Conservation (phyloP, 1,284 basidiomycete genomes). For the Cutaneotrichosporon cavernicola region DNA sequence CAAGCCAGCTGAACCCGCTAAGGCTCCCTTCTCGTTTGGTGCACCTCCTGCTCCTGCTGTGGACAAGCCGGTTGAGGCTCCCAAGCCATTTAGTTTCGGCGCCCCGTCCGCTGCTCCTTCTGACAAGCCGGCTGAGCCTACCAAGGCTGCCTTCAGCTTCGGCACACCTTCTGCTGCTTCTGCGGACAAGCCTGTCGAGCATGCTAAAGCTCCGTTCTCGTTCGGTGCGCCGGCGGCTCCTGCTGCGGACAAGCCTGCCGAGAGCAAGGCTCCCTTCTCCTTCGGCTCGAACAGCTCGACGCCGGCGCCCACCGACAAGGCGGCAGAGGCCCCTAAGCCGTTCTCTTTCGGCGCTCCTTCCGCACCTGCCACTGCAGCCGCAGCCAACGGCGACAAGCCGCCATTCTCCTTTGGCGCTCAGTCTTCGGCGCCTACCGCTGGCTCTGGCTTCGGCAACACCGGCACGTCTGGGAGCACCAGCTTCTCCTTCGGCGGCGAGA, state of each 20-base stretch:
- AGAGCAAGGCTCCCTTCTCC: slow-evolving; percentile 23
- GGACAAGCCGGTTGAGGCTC: slow-evolving; percentile 18
- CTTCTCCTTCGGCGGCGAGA: slow-evolving; percentile 2
- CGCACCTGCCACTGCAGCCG: slow-evolving; percentile 8
- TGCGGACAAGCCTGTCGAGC: slow-evolving; percentile 11
- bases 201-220: slow-evolving; percentile 8
- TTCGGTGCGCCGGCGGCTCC: slow-evolving; percentile 15
- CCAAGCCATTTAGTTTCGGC: not conserved
- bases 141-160: slow-evolving; percentile 24
- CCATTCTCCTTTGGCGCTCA: slow-evolving; percentile 9
- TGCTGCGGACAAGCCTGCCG: slow-evolving; percentile 20
- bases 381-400: slow-evolving; percentile 9
- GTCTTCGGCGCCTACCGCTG: not conserved
- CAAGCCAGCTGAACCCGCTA: slow-evolving; percentile 13
- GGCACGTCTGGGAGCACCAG: not conserved
- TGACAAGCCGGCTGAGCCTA: slow-evolving; percentile 15
- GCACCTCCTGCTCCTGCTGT: slow-evolving; percentile 13
- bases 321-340: slow-evolving; percentile 6
- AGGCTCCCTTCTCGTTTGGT: slow-evolving; percentile 13
- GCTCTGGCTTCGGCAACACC: slow-evolving; percentile 1
- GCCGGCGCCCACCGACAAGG: slow-evolving; percentile 12
- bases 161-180: slow-evolving; percentile 16
- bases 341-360: slow-evolving; percentile 8
- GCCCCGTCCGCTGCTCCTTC: slow-evolving; percentile 15
- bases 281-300: slow-evolving; percentile 13